Percentiles rank a stretch among this genome's conserved stretches.
Conservation (phyloP, 2,329 filamentous ascomycete genomes). For the Colletotrichum sp. region DNA sequence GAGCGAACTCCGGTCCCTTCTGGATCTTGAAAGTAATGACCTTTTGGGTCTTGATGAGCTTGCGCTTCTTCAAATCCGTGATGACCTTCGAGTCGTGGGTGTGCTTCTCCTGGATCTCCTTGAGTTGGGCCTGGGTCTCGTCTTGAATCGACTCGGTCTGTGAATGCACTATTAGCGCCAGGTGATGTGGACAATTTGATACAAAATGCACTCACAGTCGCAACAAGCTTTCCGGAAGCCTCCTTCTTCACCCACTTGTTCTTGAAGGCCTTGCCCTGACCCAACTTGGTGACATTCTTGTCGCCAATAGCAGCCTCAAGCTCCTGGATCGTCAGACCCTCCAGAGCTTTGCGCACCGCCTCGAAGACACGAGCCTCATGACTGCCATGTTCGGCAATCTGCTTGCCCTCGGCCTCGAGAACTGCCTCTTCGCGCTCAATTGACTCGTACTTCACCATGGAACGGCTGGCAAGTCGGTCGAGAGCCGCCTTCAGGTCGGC, state of each 20-base stretch:
- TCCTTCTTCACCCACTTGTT: conserved; percentile 73
- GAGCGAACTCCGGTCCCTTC: conserved; percentile 88
- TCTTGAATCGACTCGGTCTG: conserved; percentile 79
- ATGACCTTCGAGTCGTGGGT: conserved; percentile 78
- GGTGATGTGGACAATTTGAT: not conserved
- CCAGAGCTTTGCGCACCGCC: conserved; percentile 71
- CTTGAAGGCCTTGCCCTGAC: conserved; percentile 94
- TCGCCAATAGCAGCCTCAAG: conserved; percentile 73
- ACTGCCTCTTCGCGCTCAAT: conserved; percentile 79
- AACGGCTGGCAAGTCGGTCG: conserved; percentile 82
- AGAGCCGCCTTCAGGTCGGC: conserved; percentile 82
- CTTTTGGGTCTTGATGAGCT: conserved; percentile 84
- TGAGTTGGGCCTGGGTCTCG: conserved; percentile 76
- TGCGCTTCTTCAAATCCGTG: conserved; percentile 87
- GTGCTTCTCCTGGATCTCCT: conserved; percentile 72
- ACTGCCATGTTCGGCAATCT: conserved; percentile 76
- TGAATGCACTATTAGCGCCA: conserved; percentile 2
- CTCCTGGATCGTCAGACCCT: conserved; percentile 82
- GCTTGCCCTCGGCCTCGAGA: conserved; percentile 76
- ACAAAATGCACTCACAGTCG: conserved; percentile 43
- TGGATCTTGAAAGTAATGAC: conserved; percentile 80
- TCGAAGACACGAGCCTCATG: conserved; percentile 86
- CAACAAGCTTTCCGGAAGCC: conserved; percentile 60
- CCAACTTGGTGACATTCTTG: conserved; percentile 78
- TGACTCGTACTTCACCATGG: conserved; percentile 87